Percentiles rank a stretch among this genome's conserved stretches.
phyloP scores from a whole-genome alignment of 352 stramenopile species.

The Pythium myriotylum region DNA sequence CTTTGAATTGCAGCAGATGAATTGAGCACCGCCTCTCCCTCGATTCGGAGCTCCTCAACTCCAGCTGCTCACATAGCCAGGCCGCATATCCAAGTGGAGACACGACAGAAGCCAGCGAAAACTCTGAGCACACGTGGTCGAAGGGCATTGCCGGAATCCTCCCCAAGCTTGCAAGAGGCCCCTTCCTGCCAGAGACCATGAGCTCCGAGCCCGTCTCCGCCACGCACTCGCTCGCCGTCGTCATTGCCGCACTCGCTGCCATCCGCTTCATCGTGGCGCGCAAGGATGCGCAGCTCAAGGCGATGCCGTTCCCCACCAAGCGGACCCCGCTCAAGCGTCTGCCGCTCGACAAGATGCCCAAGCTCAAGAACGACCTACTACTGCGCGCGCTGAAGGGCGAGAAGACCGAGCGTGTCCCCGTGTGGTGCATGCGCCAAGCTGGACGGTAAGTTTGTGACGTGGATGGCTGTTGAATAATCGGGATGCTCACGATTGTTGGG shows the following conservation, averaged over 20 bases:
- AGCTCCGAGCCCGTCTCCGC: slow-evolving; percentile 20
- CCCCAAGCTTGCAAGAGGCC: neutral
- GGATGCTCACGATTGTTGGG: slow-evolving; percentile 5
- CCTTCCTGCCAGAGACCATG: slow-evolving; percentile 7
- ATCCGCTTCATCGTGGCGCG: slow-evolving; percentile 63
- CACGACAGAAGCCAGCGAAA: slow-evolving; percentile 4
- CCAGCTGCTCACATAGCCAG: slow-evolving; percentile 7
- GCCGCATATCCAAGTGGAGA: slow-evolving; percentile 14
- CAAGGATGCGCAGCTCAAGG: slow-evolving; percentile 46
- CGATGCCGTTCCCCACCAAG: slow-evolving; percentile 57
- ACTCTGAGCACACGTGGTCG: slow-evolving; percentile 11
- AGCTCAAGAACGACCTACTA: slow-evolving; percentile 91
- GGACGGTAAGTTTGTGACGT: slow-evolving; percentile 75
- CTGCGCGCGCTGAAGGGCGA: slow-evolving; percentile 86
- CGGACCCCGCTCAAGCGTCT: slow-evolving; percentile 77
- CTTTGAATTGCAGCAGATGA: neutral
- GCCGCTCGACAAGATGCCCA: slow-evolving; percentile 67
- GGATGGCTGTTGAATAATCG: too few relatives aligned
- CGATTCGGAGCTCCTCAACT: slow-evolving; percentile 21
- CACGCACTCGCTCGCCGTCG: slow-evolving; percentile 34
- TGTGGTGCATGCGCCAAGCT: slow-evolving; percentile 98
- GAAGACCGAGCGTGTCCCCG: slow-evolving; percentile 89
- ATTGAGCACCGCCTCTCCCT: slow-evolving; percentile 20
- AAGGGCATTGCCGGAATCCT: neutral
- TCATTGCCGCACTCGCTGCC: slow-evolving; percentile 51